Percentiles rank a stretch among this genome's conserved stretches.
phyloP scores from a whole-genome alignment of 306 rosid species.

The Gynostemma pentaphyllum region DNA sequence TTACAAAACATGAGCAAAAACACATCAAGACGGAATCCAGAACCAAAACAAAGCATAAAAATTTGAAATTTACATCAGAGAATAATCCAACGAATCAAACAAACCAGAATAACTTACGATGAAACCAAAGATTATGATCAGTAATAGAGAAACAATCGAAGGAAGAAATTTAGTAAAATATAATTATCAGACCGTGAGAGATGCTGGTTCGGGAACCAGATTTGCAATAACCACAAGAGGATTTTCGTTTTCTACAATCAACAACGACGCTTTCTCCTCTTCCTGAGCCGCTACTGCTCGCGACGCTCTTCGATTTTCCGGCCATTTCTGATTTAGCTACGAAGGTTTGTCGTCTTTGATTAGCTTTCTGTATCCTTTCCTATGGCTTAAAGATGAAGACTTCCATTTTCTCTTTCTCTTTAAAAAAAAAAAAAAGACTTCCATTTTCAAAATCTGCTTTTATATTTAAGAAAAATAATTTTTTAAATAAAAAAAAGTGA shows the following conservation, averaged over 20 bases:
- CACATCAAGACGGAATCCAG: not conserved
- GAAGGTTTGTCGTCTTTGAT: no score
- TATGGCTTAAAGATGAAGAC: not conserved
- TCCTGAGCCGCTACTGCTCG: constrained; percentile 34
- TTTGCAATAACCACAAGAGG: constrained; percentile 81
- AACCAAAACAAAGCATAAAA: not conserved
- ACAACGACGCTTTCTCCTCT: constrained; percentile 48
- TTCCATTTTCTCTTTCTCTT: no score
- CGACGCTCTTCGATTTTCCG: constrained; percentile 39
- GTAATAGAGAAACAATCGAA: not conserved
- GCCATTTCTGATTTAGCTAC: constrained; percentile 38
- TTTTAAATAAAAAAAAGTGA: no score
- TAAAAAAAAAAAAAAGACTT: no score
- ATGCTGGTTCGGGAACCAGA: constrained; percentile 51
- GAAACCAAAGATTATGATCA: not conserved
- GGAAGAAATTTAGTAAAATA: not conserved
- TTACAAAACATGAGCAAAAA: not conserved
- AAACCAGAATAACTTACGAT: not conserved
- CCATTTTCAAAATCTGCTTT: no score
- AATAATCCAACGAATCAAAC: not conserved
- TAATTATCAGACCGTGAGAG: constrained; percentile 62
- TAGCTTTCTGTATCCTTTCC: not conserved
- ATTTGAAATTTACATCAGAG: not conserved
- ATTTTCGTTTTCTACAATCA: constrained; percentile 43
- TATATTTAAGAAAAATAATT: no score